Conservation (phyloP, 2,329 filamentous ascomycete species). For the Scedosporium boydii region DNA sequence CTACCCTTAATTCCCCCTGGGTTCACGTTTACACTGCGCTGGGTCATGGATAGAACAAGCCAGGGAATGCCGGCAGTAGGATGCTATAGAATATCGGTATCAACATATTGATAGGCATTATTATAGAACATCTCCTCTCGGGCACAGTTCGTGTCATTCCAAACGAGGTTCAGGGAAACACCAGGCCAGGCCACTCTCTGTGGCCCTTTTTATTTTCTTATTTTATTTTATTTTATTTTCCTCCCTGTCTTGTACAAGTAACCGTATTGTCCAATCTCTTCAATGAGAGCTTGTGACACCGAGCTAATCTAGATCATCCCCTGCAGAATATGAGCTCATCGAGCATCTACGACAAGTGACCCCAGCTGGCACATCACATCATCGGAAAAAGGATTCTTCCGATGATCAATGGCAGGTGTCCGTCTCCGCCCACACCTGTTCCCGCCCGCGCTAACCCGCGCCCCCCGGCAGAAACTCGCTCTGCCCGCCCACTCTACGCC, state of each 20-base stretch:
- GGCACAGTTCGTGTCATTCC: too few species aligned
- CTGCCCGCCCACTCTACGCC: conserved; percentile 3
- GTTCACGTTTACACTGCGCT: neutral
- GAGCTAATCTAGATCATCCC: neutral
- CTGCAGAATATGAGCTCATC: neutral
- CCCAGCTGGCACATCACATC: neutral
- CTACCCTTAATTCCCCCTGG: neutral
- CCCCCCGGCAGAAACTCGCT: conserved; percentile 6
- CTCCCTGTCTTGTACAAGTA: too few species aligned
- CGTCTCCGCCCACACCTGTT: neutral
- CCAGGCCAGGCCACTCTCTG: too few species aligned
- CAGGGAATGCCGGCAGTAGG: neutral
- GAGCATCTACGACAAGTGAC: neutral
- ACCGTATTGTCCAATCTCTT: too few species aligned
- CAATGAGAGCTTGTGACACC: too few species aligned
- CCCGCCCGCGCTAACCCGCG: neutral
- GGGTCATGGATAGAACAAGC: neutral
- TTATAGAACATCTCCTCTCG: neutral
- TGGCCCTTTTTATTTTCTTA: too few species aligned
- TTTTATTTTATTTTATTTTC: too few species aligned
- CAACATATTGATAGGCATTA: neutral
- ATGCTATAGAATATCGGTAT: neutral
- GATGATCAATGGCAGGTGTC: neutral
- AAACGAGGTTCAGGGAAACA: too few species aligned
- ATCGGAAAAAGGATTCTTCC: neutral